These are phyloP conservation scores for Phytopythium kandeliae DNA, from an alignment of 352 stramenopile species.

Conservation along the genomic window DNA sequence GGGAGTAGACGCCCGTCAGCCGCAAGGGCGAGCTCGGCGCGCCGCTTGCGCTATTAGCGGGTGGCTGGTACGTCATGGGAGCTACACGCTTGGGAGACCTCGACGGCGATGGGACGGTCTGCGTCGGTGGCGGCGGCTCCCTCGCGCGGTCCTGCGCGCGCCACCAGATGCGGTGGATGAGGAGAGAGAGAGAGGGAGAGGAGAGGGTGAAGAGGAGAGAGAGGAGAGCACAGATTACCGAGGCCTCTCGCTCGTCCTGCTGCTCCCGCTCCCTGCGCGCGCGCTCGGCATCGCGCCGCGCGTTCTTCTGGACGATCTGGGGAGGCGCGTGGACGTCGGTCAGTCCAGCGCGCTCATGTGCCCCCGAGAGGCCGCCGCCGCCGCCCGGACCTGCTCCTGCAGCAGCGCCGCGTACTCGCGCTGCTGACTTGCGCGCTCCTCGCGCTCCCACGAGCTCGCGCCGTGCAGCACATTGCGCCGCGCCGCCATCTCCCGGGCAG, in stretches of 20 bases:
- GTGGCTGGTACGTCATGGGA: background rate
- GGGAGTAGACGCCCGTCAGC: background rate
- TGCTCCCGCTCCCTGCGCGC: constrained; percentile 33
- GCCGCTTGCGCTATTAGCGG: background rate
- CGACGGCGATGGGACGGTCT: background rate
- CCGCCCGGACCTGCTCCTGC: constrained; percentile 39
- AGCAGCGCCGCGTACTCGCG: constrained; percentile 61
- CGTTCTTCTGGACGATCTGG: constrained; percentile 45
- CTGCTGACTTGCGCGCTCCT: constrained; percentile 46
- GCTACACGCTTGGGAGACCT: constrained; percentile 2
- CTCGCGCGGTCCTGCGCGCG: too few relatives aligned
- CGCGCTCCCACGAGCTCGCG: constrained; percentile 34
- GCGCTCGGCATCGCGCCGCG: constrained; percentile 32
- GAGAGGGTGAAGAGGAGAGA: too few relatives aligned
- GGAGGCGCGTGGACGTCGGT: too few relatives aligned
- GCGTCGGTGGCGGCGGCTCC: background rate
- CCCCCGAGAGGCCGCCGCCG: background rate
- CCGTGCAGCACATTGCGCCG: constrained; percentile 36
- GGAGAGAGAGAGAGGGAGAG: too few relatives aligned
- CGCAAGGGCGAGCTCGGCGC: background rate
- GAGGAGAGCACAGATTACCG: constrained; percentile 8
- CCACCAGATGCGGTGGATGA: background rate
- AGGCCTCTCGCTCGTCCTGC: constrained; percentile 37
- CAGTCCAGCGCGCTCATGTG: background rate
- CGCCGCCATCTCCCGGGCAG: constrained; percentile 1